Conservation (phyloP, 2,329 filamentous ascomycete genomes). For the Apiospora hydei region DNA sequence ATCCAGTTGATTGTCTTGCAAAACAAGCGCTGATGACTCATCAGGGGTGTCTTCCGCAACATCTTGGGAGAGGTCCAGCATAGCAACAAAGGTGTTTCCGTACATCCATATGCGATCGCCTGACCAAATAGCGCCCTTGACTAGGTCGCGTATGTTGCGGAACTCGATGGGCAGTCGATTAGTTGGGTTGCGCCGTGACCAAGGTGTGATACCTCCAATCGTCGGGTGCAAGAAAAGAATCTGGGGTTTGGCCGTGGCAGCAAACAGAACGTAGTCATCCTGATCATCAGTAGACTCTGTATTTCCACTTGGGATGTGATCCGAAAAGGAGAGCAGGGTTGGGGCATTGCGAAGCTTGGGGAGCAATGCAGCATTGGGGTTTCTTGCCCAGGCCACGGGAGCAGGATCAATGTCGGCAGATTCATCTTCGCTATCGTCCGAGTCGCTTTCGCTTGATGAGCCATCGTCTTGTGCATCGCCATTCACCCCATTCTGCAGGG, state of each 20-base stretch:
- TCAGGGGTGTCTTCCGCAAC: conserved; percentile 52
- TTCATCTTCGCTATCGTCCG: conserved; percentile 49
- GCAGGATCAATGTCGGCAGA: conserved; percentile 51
- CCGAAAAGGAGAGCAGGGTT: conserved; percentile 72
- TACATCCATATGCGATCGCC: conserved; percentile 84
- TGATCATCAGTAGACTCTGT: conserved; percentile 37
- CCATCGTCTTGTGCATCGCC: conserved; percentile 41
- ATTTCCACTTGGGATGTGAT: conserved; percentile 49
- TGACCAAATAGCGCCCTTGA: conserved; percentile 88
- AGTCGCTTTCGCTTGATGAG: conserved; percentile 43
- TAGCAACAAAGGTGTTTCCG: conserved; percentile 84
- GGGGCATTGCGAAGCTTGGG: conserved; percentile 72
- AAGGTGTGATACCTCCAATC: conserved; percentile 79
- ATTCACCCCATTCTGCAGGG: conserved; percentile 40
- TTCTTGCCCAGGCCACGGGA: conserved; percentile 71
- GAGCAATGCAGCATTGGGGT: conserved; percentile 72
- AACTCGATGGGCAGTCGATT: conserved; percentile 77
- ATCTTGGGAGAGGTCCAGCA: conserved; percentile 85
- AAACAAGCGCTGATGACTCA: conserved; percentile 37
- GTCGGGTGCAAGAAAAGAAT: conserved; percentile 81
- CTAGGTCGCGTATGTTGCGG: conserved; percentile 76
- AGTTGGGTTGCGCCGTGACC: conserved; percentile 86
- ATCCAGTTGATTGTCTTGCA: conserved; percentile 40
- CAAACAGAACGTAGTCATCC: conserved; percentile 60
- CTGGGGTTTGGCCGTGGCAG: conserved; percentile 64